Base-by-base conservation (phyloP, 352 stramenopile species). In the Globisporangium spiculum region DNA sequence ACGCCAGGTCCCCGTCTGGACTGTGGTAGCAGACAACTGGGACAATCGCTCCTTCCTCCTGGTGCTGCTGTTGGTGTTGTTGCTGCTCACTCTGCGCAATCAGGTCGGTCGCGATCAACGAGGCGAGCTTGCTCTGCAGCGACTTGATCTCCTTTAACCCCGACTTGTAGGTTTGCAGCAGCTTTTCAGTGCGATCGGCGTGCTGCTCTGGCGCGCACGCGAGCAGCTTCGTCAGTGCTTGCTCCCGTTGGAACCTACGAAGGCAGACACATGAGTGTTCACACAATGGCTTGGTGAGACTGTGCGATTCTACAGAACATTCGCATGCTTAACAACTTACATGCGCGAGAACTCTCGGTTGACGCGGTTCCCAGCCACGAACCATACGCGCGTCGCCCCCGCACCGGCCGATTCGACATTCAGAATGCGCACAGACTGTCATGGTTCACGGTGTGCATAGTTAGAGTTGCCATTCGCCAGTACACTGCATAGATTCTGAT, bases 281-380 rank as follows among this genome's bases (percentile, higher is more conserved):
- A 57, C 22, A 14, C 36, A 44, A 14, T 18, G 3, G 14, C 10
- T 44, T 14, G 2, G 14, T 18, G 7, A 36, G 7, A 36, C 32
- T 36, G 32, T 9, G 7, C 32, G 32, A 36, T 36, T 10, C 32
- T 36, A 36, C 7, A 36, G 32, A 36, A 36, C 7, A 36, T 0
- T 36, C 5, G 32, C 32, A 36, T 34, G 9, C 12, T 32, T n/a
- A 22, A 10, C 26, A 34, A 36, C 52, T 18, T 24, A 92, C 83
- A 94, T 93, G 69, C 78, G 70, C 44, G 84, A 73, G 68, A 94
- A 94, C 63, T 92, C 84, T 48, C 75, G 75, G 65, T 88, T 88
- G 46, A 94, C 81, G n/a, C 89, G 84, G 8, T 84, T 72, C 14
- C 89, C 89, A 55, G 86, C 85, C 12, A 95, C 84, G 65, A 97